Evolutionary conservation across 345 rosid species (phyloP), one percentile per base, ranked within the genome.

Genomic region (Hibiscus mutabilis): DNA sequence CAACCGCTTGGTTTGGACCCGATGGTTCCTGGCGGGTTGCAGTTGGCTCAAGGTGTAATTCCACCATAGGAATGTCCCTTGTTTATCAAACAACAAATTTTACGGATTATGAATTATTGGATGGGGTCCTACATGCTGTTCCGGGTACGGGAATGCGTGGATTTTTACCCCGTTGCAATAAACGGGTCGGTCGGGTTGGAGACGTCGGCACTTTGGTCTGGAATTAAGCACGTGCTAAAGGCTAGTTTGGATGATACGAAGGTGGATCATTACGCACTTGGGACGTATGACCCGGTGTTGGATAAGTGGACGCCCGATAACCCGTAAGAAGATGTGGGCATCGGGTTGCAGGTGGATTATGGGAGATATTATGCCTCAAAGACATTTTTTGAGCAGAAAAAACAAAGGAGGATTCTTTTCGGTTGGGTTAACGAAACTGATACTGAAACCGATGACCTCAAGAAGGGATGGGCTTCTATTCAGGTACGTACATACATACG

Each of bases 381-480:
- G 77, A 77, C 97, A 14, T 95, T 95, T 75, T 95, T 78, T 60
- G 99, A 95, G 75, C 92, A 79, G 65, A 55, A 73, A 69, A 90
- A 83, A 53, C 72, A 77, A 72, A 79, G 99, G 66, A 88, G 98
- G 73, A 79, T 94, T 47, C 64, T 90, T 25, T 94, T 93, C 95
- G 91, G 99, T 47, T 92, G 97, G 99, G 84, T 87, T 46, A 90
- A 91, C 69, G 99, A 95, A 76, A 90, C 97, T 24, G 99, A 95
- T 46, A 82, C 89, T 0, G 93, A 80, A 67, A 55, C 35, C 16
- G 87, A 82, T 82, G 91, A 95, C 77, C 75, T 95, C 51, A 62
- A 72, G 21, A 52, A 44, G 15, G 14, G 49, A 11, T 44, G 49
- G 49, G 49, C 13, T 10, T 44, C 15, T 13, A 3, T 44, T 44